A percentile compares a stretch with the other conserved stretches of the same genome.
phyloP scores from a whole-genome alignment of 2,329 filamentous ascomycete species.

The Madurella fahalii region DNA sequence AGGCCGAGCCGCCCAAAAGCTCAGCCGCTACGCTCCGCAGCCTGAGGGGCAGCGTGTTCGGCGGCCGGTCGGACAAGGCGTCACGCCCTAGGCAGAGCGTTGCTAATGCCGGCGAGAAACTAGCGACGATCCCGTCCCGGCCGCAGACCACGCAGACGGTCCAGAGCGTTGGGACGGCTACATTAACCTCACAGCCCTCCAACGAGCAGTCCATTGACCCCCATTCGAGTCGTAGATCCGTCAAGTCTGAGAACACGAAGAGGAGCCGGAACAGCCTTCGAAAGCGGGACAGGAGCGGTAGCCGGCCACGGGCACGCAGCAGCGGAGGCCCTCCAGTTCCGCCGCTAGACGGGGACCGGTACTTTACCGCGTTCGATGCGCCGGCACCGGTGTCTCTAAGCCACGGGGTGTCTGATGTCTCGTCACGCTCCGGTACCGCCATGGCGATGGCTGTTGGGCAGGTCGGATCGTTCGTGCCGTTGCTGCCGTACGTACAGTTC shows the following conservation, averaged over 20 bases:
- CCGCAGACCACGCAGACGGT: conserved; percentile 45
- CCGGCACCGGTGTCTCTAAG: neutral
- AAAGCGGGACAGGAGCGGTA: conserved; percentile 49
- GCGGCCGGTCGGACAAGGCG: conserved; percentile 50
- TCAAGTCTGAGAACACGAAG: conserved; percentile 36
- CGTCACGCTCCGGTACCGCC: conserved; percentile 4
- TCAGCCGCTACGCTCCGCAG: conserved; percentile 66
- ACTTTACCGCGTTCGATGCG: conserved; percentile 47
- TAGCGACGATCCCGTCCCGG: conserved; percentile 28
- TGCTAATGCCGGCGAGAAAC: conserved; percentile 35
- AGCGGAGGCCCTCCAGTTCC: conserved; percentile 38
- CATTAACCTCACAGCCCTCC: conserved; percentile 74
- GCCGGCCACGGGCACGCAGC: conserved; percentile 44
- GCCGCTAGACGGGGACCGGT: conserved; percentile 49
- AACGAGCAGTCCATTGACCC: conserved; percentile 51
- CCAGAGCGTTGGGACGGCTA: conserved; percentile 32
- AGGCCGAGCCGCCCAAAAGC: conserved; percentile 57
- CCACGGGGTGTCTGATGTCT: neutral
- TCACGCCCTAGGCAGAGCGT: conserved; percentile 38
- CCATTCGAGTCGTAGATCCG: conserved; percentile 34
- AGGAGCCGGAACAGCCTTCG: conserved; percentile 51
- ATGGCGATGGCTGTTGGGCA: neutral
- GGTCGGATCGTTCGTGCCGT: conserved; percentile 43
- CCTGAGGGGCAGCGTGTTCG: conserved; percentile 73
- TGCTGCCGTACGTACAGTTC: conserved; percentile 52